phyloP scores from a whole-genome alignment of 495 filamentous ascomycete genomes.

The Podospora tetraspora region DNA sequence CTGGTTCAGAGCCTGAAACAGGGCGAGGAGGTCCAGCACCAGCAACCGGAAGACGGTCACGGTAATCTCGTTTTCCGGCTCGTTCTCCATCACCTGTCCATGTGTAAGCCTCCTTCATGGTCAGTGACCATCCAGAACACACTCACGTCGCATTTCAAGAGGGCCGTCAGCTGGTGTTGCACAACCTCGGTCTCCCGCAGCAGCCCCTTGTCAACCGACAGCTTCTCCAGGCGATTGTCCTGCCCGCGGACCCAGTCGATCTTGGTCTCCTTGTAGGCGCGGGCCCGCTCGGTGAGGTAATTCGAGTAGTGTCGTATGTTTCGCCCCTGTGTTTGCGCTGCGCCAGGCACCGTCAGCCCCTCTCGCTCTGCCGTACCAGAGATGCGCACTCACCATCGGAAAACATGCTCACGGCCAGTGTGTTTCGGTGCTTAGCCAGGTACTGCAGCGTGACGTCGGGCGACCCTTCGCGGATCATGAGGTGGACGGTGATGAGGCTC shows the following conservation, averaged over 20 bases:
- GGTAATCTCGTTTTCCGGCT: conserved; percentile 95
- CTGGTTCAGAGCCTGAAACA: conserved; percentile 96
- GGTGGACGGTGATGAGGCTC: conserved; percentile 85
- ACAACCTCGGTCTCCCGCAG: conserved; percentile 88
- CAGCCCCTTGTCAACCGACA: conserved; percentile 88
- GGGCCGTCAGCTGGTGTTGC: conserved; percentile 77
- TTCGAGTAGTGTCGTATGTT: conserved; percentile 90
- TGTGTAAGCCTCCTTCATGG: conserved; percentile 14
- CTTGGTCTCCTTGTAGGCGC: conserved; percentile 74
- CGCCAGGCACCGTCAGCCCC: conserved; percentile 12
- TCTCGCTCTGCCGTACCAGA: too few relatives aligned
- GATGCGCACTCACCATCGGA: conserved; percentile 68
- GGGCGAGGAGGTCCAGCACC: conserved; percentile 79
- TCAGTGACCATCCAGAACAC: neutral
- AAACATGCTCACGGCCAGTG: conserved; percentile 82
- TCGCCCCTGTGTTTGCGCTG: conserved; percentile 90
- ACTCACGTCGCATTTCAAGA: conserved; percentile 82
- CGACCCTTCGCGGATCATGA: conserved; percentile 96
- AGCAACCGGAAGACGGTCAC: conserved; percentile 91
- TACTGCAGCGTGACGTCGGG: conserved; percentile 81
- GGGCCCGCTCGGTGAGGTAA: conserved; percentile 78
- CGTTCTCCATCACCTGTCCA: conserved; percentile 69
- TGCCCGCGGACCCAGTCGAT: conserved; percentile 85
- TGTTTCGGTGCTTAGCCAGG: conserved; percentile 74
- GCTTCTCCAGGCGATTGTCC: conserved; percentile 73